A percentile compares a stretch with the other conserved stretches of the same genome.
phyloP scores from a whole-genome alignment of 805 yeast genomes.

The Metschnikowia anglica region DNA sequence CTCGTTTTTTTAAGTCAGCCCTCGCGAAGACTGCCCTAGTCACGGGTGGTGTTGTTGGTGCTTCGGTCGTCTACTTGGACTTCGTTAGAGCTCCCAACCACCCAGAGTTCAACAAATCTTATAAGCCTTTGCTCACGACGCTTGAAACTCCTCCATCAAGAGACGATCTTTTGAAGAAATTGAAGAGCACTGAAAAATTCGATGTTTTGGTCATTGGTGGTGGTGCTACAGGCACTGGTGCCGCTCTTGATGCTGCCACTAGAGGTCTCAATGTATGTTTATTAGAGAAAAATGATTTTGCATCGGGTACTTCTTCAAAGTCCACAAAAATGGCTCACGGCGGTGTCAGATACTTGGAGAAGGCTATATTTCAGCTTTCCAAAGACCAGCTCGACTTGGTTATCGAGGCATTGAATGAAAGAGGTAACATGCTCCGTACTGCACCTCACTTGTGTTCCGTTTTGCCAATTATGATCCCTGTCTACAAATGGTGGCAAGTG shows the following conservation, averaged over 20 bases:
- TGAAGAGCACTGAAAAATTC: conserved; percentile 45
- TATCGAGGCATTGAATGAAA: conserved; percentile 83
- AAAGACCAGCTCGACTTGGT: conserved; percentile 87
- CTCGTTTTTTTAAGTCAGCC: conserved; percentile 23
- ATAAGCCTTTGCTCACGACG: conserved; percentile 45
- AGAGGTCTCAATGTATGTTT: conserved; percentile 88
- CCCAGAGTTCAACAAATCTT: conserved; percentile 27
- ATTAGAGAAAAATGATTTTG: conserved; percentile 85
- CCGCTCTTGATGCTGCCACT: conserved; percentile 86
- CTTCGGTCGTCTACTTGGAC: conserved; percentile 40
- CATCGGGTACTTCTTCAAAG: conserved; percentile 89
- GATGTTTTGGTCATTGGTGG: conserved; percentile 92
- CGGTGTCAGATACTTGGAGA: conserved; percentile 92
- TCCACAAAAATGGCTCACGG: conserved; percentile 98
- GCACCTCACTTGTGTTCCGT: conserved; percentile 90
- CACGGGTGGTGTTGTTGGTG: conserved; percentile 36
- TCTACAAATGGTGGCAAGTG: conserved; percentile 91
- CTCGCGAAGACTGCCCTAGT: conserved; percentile 34
- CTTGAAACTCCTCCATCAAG: conserved; percentile 57
- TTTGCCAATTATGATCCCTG: conserved; percentile 94
- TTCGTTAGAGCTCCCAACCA: conserved; percentile 36
- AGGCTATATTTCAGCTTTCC: conserved; percentile 89
- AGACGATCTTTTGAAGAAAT: conserved; percentile 45
- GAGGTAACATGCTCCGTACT: conserved; percentile 80
- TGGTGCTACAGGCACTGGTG: conserved; percentile 94